phyloP scores from a whole-genome alignment of 768 basidiomycete genomes.

The Sarcomyxa edulis region DNA sequence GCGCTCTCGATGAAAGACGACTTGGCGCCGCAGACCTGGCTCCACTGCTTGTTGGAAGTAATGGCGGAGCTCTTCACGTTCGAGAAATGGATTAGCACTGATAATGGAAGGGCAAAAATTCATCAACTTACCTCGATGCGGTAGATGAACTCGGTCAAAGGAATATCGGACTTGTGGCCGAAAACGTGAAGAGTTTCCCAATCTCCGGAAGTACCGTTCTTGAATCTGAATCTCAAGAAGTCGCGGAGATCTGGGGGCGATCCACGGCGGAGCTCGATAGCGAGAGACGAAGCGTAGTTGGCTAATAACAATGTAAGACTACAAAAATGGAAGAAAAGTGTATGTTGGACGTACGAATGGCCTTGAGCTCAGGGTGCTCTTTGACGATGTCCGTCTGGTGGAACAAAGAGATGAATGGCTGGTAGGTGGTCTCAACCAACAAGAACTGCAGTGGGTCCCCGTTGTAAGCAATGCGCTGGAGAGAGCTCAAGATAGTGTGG shows the following conservation, averaged over 20 bases:
- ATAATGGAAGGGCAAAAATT: neutral
- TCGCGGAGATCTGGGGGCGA: conserved; percentile 71
- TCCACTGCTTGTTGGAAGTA: conserved; percentile 53
- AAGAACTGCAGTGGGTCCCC: conserved; percentile 77
- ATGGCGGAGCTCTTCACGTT: conserved; percentile 40
- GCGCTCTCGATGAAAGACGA: conserved; percentile 20
- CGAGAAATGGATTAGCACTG: neutral
- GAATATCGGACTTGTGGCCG: conserved; percentile 70
- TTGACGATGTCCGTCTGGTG: conserved; percentile 62
- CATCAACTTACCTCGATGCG: conserved; percentile 55
- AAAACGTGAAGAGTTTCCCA: conserved; percentile 72
- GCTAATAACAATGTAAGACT: conserved; percentile 37
- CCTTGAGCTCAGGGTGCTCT: conserved; percentile 52
- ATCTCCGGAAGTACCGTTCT: conserved; percentile 65
- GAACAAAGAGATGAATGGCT: conserved; percentile 88
- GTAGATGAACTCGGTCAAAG: conserved; percentile 83
- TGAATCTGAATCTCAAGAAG: conserved; percentile 82
- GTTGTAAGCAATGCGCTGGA: conserved; percentile 76
- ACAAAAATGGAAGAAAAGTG: neutral
- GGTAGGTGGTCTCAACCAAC: conserved; percentile 79
- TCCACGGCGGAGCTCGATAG: conserved; percentile 75
- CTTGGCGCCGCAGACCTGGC: conserved; percentile 35
- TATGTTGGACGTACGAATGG: conserved; percentile 56
- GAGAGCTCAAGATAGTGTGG: conserved; percentile 61
- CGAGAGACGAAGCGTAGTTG: conserved; percentile 67